Conservation (phyloP, 805 yeast species). For the Lipomyces sp. region DNA sequence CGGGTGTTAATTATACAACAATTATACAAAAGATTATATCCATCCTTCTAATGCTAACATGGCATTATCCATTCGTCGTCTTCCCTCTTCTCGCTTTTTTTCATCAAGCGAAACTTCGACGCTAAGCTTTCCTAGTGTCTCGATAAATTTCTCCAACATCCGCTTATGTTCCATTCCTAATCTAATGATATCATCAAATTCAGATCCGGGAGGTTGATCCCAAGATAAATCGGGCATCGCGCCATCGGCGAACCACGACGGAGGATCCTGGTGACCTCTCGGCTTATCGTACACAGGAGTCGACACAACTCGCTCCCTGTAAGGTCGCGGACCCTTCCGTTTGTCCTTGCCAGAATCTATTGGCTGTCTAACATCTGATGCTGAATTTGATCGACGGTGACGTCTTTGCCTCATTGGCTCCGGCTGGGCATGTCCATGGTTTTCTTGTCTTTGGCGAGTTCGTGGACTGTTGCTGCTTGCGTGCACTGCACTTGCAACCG, state of each 20-base stretch:
- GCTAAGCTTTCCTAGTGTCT: conserved; percentile 80
- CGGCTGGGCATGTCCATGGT: conserved; percentile 6
- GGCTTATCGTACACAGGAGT: conserved; percentile 16
- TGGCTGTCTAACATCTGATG: neutral
- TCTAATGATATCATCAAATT: conserved; percentile 27
- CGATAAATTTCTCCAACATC: conserved; percentile 81
- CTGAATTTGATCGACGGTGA: neutral
- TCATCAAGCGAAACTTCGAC: conserved; percentile 91
- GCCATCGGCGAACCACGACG: conserved; percentile 15
- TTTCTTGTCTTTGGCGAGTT: neutral
- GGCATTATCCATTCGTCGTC: conserved; percentile 78
- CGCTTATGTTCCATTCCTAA: conserved; percentile 39
- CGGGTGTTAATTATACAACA: neutral
- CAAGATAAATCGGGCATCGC: conserved; percentile 15
- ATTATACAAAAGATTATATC: conserved; percentile 27
- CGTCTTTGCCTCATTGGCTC: neutral
- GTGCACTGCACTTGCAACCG: conserved; percentile 4
- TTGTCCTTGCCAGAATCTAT: neutral
- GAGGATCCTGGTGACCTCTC: neutral
- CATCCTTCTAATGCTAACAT: conserved; percentile 86
- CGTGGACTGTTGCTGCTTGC: neutral
- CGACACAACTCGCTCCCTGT: conserved; percentile 21
- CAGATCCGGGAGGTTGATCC: conserved; percentile 14
- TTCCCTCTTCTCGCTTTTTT: conserved; percentile 77
- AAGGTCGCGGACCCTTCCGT: conserved; percentile 3